These are phyloP conservation scores for Immersiella caudata DNA, from an alignment of 495 filamentous ascomycete species.

Conservation along the genomic window DNA sequence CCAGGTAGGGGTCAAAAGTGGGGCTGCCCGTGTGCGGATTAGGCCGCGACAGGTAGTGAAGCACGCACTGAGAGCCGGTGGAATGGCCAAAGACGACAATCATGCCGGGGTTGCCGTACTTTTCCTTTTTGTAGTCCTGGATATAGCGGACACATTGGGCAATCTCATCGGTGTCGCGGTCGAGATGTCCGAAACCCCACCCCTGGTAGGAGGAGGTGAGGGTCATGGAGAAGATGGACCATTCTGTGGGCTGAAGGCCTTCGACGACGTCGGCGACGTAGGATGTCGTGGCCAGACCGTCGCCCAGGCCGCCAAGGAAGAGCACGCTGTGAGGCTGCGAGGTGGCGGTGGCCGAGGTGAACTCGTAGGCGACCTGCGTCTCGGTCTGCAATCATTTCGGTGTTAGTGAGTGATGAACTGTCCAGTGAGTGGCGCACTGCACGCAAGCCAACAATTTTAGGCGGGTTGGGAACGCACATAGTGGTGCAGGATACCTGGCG, in stretches of 20 bases:
- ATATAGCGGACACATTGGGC: slow-evolving; percentile 62
- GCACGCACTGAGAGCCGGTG: slow-evolving; percentile 71
- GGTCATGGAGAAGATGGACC: slow-evolving; percentile 62
- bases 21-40: slow-evolving; percentile 27
- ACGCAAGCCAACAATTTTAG: too few species aligned
- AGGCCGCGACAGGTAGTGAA: slow-evolving; percentile 62
- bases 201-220: slow-evolving; percentile 66
- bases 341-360: slow-evolving; percentile 16
- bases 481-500: slow-evolving; percentile 60
- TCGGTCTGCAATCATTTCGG: slow-evolving; percentile 44
- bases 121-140: slow-evolving; percentile 45
- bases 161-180: slow-evolving; percentile 68
- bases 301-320: slow-evolving; percentile 73
- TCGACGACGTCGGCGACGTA: slow-evolving; percentile 60
- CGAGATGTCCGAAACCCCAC: slow-evolving; percentile 67
- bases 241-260: slow-evolving; percentile 56
- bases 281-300: slow-evolving; percentile 66
- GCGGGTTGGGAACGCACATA: slow-evolving; percentile 43
- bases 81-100: slow-evolving; percentile 78
- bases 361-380: slow-evolving; percentile 52
- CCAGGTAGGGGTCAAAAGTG: slow-evolving; percentile 23
- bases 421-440: background rate
- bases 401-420: background rate
- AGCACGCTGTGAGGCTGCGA: slow-evolving; percentile 61
- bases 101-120: slow-evolving; percentile 47